Percentiles rank a stretch among this genome's conserved stretches.
phyloP scores from a whole-genome alignment of 176 grass and related monocot species.

The Avena insularis region DNA sequence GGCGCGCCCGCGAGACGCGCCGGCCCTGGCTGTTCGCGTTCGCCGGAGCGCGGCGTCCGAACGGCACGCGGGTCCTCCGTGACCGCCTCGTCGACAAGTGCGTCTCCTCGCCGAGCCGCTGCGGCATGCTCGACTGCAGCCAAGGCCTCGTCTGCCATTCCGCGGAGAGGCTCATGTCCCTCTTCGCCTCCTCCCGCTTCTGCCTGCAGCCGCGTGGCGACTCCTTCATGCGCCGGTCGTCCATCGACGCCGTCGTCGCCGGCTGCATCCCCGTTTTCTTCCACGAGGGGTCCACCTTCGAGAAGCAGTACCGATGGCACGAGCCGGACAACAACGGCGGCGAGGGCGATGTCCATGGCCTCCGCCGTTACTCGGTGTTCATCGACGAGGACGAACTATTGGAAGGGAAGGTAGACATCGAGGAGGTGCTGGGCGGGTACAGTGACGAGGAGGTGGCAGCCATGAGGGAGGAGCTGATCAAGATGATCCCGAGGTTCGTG shows the following conservation, averaged over 20 bases:
- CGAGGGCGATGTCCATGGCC: background rate
- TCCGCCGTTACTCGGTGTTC: slow-evolving; percentile 52
- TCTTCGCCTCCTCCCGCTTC: slow-evolving; percentile 59
- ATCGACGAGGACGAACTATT: slow-evolving; percentile 50
- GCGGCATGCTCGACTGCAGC: slow-evolving; percentile 57
- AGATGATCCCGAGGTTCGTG: slow-evolving; percentile 67
- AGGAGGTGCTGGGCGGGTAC: slow-evolving; percentile 58
- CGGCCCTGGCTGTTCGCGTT: slow-evolving; percentile 64
- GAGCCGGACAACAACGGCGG: slow-evolving; percentile 16
- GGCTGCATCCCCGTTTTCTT: slow-evolving; percentile 79
- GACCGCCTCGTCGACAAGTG: slow-evolving; percentile 59
- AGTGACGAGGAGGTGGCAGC: slow-evolving; percentile 48
- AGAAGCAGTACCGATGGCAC: slow-evolving; percentile 66
- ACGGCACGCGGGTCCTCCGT: slow-evolving; percentile 41
- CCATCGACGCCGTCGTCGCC: slow-evolving; percentile 58
- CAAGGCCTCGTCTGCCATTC: slow-evolving; percentile 39
- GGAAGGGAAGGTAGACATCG: slow-evolving; percentile 56
- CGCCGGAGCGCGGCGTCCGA: slow-evolving; percentile 45
- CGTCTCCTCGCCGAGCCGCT: slow-evolving; percentile 25
- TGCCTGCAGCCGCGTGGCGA: slow-evolving; percentile 72
- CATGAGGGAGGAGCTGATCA: slow-evolving; percentile 73
- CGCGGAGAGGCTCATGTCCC: slow-evolving; percentile 39
- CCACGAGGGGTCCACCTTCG: slow-evolving; percentile 45
- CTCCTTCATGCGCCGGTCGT: slow-evolving; percentile 63
- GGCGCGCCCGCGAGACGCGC: slow-evolving; percentile 1